These are phyloP conservation scores for Russula foetens DNA, from an alignment of 768 basidiomycete genomes.

Conservation along the genomic window DNA sequence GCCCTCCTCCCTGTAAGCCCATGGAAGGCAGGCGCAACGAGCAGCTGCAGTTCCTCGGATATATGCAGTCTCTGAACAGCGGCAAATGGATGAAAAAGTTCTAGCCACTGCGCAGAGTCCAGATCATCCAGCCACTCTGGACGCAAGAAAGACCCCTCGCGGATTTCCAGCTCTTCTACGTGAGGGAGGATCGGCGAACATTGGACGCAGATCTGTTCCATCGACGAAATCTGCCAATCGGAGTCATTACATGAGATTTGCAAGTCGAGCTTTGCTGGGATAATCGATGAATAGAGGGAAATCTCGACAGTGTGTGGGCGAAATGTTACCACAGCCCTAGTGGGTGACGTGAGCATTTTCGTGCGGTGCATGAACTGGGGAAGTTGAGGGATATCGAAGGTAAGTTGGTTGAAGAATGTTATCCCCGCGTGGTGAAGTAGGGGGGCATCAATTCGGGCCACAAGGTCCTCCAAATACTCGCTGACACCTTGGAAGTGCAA, in stretches of 20 bases:
- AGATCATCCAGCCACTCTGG: too few species aligned
- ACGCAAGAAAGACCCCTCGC: too few species aligned
- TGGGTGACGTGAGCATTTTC: not conserved
- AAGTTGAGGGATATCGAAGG: not conserved
- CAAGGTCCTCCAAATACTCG: too few species aligned
- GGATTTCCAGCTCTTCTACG: too few species aligned
- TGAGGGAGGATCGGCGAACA: too few species aligned
- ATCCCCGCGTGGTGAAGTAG: too few species aligned
- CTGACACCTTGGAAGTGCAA: too few species aligned
- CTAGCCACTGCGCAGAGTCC: not conserved
- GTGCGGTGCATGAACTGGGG: not conserved
- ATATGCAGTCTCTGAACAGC: not conserved
- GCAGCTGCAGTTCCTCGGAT: not conserved
- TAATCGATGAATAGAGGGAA: not conserved
- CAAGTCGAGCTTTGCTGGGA: not conserved
- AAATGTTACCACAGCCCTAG: not conserved
- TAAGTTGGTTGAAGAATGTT: too few species aligned
- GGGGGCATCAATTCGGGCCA: too few species aligned
- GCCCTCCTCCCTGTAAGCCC: not conserved
- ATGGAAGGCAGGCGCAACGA: not conserved
- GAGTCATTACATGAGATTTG: not conserved
- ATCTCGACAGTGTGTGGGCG: not conserved
- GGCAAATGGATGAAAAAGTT: not conserved
- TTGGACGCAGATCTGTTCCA: not conserved
- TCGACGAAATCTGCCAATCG: not conserved